Evolutionary conservation across 257 asterid genomes (phyloP), one percentile per base, ranked within the genome.

Genomic region (Mentha longifolia): DNA sequence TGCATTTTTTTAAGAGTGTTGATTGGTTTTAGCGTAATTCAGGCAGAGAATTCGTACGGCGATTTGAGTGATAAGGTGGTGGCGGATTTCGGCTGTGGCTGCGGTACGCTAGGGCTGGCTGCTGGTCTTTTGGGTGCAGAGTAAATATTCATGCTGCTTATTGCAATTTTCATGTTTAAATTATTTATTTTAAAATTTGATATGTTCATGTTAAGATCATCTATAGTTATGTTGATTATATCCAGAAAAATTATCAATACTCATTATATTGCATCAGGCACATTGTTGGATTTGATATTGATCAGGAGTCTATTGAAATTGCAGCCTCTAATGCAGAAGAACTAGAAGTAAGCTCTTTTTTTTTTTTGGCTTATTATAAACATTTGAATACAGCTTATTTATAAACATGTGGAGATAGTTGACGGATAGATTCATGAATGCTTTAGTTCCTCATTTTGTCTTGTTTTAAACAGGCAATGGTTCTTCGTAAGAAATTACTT

Each of bases 31-130:
- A 28, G 25, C 59, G 17, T 41, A 35, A 31, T 74, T 72, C 71
- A 92, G 96, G 98, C 98, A 42, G 98, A 88, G 70, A 93, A 83
- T 67, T 91, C 97, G 25, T 94, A 74, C 76, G 99, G 89, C 79
- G 98, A 94, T 83, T 92, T 94, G 75, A 77, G 80, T 17, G 78
- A 78, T 80, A 94, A 91, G 74, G 95, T 89, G 63, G 99, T 94
- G 55, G 98, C 96, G 7, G 99, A 94, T 87, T 91, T 94, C 78
- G 99, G 99, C 50, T 91, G 99, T 78, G 99, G 99, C 14, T 92
- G 95, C 63, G 98, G 99, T 77, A 89, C 99, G 15, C 84, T 91
- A 31, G 97, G 99, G 74, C 79, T 94, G 76, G 98, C 95, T 67
- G 97, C 99, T 79, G 93, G 78, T 64, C 96, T 94, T 71, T 80